Base-by-base conservation (phyloP, 2,329 filamentous ascomycete species). In the Colletotrichum caudatum region DNA sequence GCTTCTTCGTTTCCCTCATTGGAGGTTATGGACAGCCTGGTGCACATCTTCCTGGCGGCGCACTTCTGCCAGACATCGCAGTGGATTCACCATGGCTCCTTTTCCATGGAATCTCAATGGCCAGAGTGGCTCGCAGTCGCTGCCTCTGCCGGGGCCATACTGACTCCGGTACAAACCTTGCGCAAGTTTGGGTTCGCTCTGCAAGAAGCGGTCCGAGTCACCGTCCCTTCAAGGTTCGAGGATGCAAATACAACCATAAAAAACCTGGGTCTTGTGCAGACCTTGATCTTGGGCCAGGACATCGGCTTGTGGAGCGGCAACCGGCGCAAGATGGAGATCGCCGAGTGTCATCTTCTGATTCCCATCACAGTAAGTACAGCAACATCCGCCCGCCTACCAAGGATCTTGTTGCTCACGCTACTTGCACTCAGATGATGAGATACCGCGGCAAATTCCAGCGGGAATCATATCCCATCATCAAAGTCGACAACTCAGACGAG, bases 1-100 rank as follows among this genome's bases (percentile, higher is more conserved):
- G 88, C 86, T 23, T 87, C 84, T 1, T 90, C 90, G 0, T 92
- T 92, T 73, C 89, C 90, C 0, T 89, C 88, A 1, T 84, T 88
- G 23, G 86, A 89, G 29, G 78, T 89, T 3, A 82, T 92, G 71
- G 90, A 92, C 74, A 88, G 86, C 12, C 82, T 92, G 66, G 83
- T 91, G 16, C 88, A 91, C 71, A 86, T 88, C 72, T 92, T 88
- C 72, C 80, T 91, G 26, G 86, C 87, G 0, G 84, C 84, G 1
- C 87, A 90, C 54, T 81, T 84, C 35, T 85, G 89, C 58, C 84
- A 89, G 71, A 83, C 90, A 0, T 88, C 87, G 58, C 83, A 84
- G 57, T 92, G 86, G 83, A 86, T 93, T 68, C 90, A 92, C 78
- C 85, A 89, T 57, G 85, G 88, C 1, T 89, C 88, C 0, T 87